Evolutionary conservation across 352 stramenopile species (phyloP), one percentile per base, ranked within the genome.

Genomic region (Pythium chondricola): DNA sequence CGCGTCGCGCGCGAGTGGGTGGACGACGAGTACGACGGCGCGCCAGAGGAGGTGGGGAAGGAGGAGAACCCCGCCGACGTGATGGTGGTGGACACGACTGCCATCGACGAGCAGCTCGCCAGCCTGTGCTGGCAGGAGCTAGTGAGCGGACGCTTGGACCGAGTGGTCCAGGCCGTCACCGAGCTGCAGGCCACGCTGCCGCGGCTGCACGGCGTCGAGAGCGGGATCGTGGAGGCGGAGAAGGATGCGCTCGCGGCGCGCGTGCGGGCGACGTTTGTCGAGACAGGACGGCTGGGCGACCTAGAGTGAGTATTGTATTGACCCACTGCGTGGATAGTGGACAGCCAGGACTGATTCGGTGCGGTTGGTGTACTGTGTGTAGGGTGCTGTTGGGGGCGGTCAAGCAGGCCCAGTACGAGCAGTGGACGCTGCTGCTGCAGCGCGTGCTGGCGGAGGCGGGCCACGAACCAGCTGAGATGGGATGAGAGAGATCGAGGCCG

Each of bases 1-100:
- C 83, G 83, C 11, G 83, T 93, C 8, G 77, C 80, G 7, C 74
- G 83, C n/a, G 78, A 85, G 37, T 93, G 83, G 83, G 71, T 85
- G 25, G 61, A 79, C 17, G 60, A 69, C 10, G 37, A 61, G 5
- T 32, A 30, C 8, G 38, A 53, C n/a, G n/a, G n/a, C n/a, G n/a
- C n/a, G n/a, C n/a, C n/a, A n/a, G n/a, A n/a, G n/a, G n/a, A n/a
- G n/a, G n/a, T n/a, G n/a, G n/a, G n/a, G n/a, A n/a, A n/a, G n/a
- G 29, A 33, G 29, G 7, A 8, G 29, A 33, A 33, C 13, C 8
- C 29, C 29, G 13, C 29, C 8, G 13, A 33, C 13, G 13, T 13
- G 29, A 13, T 8, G 8, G 29, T 33, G 4, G 16, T 49, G 11
- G 20, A 46, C 6, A 44, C 41, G 16, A 48, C 52, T 17, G 78